Conservation (phyloP, 108 stramenopile species). For the Fistulifera solaris region DNA sequence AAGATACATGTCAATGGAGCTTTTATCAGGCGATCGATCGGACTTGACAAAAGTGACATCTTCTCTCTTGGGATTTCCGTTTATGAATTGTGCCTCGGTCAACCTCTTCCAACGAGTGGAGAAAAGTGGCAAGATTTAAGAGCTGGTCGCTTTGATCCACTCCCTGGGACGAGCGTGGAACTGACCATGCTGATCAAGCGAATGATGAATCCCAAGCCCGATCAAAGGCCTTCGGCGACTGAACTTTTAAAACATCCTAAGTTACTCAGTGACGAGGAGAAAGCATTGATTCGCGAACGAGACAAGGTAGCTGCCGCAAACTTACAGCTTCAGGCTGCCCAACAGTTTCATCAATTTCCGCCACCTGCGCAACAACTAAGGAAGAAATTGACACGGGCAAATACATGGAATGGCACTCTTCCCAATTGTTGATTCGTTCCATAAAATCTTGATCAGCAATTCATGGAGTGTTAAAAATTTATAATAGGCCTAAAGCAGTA, state of each 20-base stretch:
- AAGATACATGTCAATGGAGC: conserved; percentile 89
- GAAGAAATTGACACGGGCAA: conserved; percentile 18
- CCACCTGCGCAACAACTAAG: conserved; percentile 8
- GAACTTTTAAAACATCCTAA: conserved; percentile 61
- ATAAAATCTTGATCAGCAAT: too few species aligned
- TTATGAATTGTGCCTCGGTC: conserved; percentile 80
- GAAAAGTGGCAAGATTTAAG: conserved; percentile 88
- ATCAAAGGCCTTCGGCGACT: conserved; percentile 57
- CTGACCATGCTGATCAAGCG: conserved; percentile 45
- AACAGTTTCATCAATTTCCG: conserved; percentile 13
- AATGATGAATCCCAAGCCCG: conserved; percentile 75
- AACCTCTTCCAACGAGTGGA: conserved; percentile 70
- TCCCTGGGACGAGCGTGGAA: conserved; percentile 52
- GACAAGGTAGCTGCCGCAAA: conserved; percentile 68
- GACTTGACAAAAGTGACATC: conserved; percentile 90
- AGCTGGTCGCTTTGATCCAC: conserved; percentile 46
- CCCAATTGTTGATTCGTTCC: too few species aligned
- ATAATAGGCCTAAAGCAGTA: too few species aligned
- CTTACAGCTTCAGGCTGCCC: conserved; percentile 37
- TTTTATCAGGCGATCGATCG: conserved; percentile 72
- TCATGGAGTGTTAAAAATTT: too few species aligned
- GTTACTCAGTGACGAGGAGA: conserved; percentile 84
- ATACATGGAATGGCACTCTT: conserved; percentile 37
- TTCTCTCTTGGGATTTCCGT: conserved; percentile 88
- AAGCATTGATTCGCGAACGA: conserved; percentile 62